Evolutionary conservation across 78 protist genomes (phyloP), one percentile per base, ranked within the genome.

Genomic region (Bodo saltans): DNA sequence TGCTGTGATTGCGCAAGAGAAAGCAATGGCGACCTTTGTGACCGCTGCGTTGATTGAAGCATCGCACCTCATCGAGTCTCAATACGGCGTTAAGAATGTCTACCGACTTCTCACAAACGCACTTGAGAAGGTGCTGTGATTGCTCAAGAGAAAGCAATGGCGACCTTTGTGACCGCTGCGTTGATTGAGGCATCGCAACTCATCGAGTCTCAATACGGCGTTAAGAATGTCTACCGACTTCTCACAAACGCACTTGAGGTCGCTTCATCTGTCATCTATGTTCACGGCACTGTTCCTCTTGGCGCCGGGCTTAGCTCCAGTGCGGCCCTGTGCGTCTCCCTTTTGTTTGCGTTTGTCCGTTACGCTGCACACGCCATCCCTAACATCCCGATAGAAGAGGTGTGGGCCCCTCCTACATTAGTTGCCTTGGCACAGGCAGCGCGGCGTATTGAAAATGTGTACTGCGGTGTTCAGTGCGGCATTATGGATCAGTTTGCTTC

Each of bases 401-500:
- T 17, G n/a, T 8, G 17, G n/a, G 60, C 60, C n/a, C 17, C n/a
- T 8, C 60, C n/a, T 8, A 47, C 60, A 8, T 8, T 17, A 8
- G 60, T 47, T 17, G 60, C 60, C 60, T 17, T 47, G n/a, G n/a
- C n/a, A n/a, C n/a, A n/a, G n/a, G 60, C 60, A 17, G 60, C 60
- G 60, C 60, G 17, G 60, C 60, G 17, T 8, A 17, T 47, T 8
- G 60, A 47, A 17, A 8, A 47, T 17, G 72, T 29, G 8, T 73
- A 4, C 28, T 8, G 25, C 68, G 88, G 88, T 26, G 39, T 75
- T 1, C 27, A 23, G 12, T 42, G 67, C 12, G 88, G 88, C 32
- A 85, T 69, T 11, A 85, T 85, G 88, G 88, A 85, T 29, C 88
- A 85, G 70, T 8, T 72, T 8, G 67, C 39, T 28, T 8, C 72